A percentile compares a stretch with the other conserved stretches of the same genome.
Evolutionary conservation across 495 filamentous ascomycete genomes (phyloP).

Genomic region (Amniculicola lignicola): DNA sequence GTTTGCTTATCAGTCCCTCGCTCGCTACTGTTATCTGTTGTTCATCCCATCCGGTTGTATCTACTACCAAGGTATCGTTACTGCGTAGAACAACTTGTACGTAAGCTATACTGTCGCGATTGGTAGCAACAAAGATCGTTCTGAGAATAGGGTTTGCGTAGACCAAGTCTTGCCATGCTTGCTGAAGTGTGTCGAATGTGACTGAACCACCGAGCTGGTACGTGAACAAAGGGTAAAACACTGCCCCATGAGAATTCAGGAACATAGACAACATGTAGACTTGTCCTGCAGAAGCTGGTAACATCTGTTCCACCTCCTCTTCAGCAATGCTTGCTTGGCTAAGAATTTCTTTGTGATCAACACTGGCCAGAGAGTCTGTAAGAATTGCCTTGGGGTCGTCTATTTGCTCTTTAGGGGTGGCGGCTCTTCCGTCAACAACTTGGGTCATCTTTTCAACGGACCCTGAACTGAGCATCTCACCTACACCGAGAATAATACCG

Average conservation of each 20-base stretch:
- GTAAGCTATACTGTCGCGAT: conserved; percentile 46
- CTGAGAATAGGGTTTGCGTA: conserved; percentile 57
- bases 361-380: conserved; percentile 36
- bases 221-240: conserved; percentile 63
- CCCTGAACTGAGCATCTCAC: conserved; percentile 62
- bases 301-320: conserved; percentile 51
- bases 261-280: conserved; percentile 67
- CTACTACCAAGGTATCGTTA: conserved; percentile 16
- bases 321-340: conserved; percentile 35
- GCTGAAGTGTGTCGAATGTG: conserved; percentile 37
- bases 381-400: conserved; percentile 30
- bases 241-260: conserved; percentile 57
- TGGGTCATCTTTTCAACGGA: conserved; percentile 59
- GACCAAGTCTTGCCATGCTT: conserved; percentile 58
- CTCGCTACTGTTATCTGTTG: conserved; percentile 23
- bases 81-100: conserved; percentile 51
- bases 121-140: conserved; percentile 56
- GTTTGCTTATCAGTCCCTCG: conserved; percentile 15
- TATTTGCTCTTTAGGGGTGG: conserved; percentile 15
- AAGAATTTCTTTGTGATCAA: conserved; percentile 40
- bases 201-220: conserved; percentile 45
- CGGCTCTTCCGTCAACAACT: conserved; percentile 34
- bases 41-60: conserved; percentile 24
- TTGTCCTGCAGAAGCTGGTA: conserved; percentile 69
- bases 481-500: conserved; percentile 57